phyloP scores from a whole-genome alignment of 371 early-diverging fungal genomes.

The Choanephora cucurbitarum region DNA sequence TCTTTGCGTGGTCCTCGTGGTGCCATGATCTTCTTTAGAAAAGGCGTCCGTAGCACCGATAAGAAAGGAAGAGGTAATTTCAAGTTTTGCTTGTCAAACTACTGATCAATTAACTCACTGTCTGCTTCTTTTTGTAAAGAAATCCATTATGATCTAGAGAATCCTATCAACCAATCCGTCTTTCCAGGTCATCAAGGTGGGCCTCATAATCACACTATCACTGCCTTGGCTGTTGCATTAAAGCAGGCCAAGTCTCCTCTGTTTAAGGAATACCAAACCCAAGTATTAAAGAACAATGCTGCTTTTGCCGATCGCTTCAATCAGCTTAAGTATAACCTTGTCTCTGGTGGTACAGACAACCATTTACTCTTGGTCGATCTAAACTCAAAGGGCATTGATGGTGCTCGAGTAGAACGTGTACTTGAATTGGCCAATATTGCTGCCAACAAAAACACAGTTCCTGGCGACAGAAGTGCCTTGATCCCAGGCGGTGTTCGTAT shows the following conservation, averaged over 20 bases:
- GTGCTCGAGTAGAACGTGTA: constrained; percentile 93
- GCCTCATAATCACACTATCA: constrained; percentile 99
- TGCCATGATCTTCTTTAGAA: constrained; percentile 98
- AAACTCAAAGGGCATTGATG: constrained; percentile 82
- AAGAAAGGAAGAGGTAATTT: constrained; percentile 79
- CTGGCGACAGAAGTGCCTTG: constrained; percentile 94
- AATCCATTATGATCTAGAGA: constrained; percentile 87
- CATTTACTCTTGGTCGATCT: constrained; percentile 92
- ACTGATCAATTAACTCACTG: background rate
- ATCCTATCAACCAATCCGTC: constrained; percentile 94
- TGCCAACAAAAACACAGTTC: constrained; percentile 99
- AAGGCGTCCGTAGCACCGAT: constrained; percentile 79
- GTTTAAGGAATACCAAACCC: constrained; percentile 90
- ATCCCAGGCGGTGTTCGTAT: constrained; percentile 95
- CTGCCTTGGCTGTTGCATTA: constrained; percentile 96
- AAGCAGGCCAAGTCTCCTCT: constrained; percentile 84
- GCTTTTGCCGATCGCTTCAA: constrained; percentile 82
- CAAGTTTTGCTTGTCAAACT: too few species aligned
- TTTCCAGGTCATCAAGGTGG: constrained; percentile 99
- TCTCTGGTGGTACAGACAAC: constrained; percentile 94
- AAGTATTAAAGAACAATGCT: constrained; percentile 89
- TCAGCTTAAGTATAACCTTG: constrained; percentile 80
- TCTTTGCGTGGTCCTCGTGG: constrained; percentile 99
- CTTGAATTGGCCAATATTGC: constrained; percentile 95
- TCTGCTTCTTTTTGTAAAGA: constrained; percentile 33